Evolutionary conservation across 2,329 filamentous ascomycete genomes (phyloP), one percentile per base, ranked within the genome.

Genomic region (Peltaster fructicola): DNA sequence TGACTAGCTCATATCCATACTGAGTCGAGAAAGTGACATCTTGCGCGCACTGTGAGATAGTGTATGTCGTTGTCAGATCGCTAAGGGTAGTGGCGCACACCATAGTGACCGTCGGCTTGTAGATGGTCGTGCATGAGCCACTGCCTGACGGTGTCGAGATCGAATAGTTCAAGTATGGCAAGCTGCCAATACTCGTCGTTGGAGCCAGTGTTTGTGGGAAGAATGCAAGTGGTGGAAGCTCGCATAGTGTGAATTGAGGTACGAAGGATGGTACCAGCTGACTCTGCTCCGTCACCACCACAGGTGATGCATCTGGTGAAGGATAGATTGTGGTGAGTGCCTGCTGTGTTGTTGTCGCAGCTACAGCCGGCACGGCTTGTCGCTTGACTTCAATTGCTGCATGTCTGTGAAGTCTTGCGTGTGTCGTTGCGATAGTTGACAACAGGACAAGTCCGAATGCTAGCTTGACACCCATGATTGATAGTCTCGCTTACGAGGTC

Each of bases 21-120:
- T 56, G 47, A 24, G 47, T 57, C 2, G 54, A 58, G 34, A 58
- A 59, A 4, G 55, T 58, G 23, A 60, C 43, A 11, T 57, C 45
- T 27, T 60, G 53, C 13, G 42, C 41, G 32, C 56, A 59, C 5
- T 49, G 40, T 8, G 52, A 47, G 24, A 60, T 44, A 1, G 50
- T 51, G 29, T 56, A 44, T 21, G 47, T 48, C 5, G 47, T 46
- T 1, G 46, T 51, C 3, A 60, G 39, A 1, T 49, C 53, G 2
- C 44, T 54, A 15, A 59, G 41, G 1, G 47, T 53, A 0, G 55
- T 59, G 2, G 51, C 50, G 41, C 55, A 59, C 11, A 59, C 43
- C 29, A 50, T 54, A 3, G 52, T 57, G 14, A 39, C 31, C 0
- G 51, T 52, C 2, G 49, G 40, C n/a, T 40, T 44, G 37, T 52